phyloP scores from a whole-genome alignment of 768 basidiomycete species.

The Phanerochaete sordida region DNA sequence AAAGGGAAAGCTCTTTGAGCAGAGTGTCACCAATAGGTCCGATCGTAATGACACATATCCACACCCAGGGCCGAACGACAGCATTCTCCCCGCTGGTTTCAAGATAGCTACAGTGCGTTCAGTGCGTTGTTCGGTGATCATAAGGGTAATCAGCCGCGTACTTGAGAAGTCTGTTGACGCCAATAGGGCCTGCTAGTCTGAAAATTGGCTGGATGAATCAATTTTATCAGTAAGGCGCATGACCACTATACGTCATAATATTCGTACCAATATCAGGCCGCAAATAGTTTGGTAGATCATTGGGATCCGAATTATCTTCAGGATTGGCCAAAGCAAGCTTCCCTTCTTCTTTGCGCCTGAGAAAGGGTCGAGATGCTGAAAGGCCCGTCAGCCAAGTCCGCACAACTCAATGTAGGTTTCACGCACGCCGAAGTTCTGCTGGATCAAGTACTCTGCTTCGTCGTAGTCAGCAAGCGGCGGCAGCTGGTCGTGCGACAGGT shows the following conservation, averaged over 20 bases:
- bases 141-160: background rate
- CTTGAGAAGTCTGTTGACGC: constrained; percentile 7
- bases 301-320: background rate
- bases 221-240: too few relatives aligned
- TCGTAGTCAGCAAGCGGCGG: constrained; percentile 48
- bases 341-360: constrained; percentile 7
- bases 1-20: constrained; percentile 51
- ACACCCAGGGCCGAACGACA: constrained; percentile 62
- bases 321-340: background rate
- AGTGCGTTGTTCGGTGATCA: background rate
- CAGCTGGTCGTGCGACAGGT: constrained; percentile 37
- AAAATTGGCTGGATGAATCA: too few relatives aligned
- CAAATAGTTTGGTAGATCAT: background rate
- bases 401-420: background rate
- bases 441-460: constrained; percentile 25
- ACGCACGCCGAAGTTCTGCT: constrained; percentile 28
- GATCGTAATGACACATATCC: constrained; percentile 51
- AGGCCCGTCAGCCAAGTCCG: background rate
- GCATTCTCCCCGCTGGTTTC: constrained; percentile 49
- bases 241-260: too few relatives aligned
- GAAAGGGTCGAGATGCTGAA: constrained; percentile 1
- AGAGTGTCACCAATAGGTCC: constrained; percentile 44
- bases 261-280: background rate
- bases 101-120: constrained; percentile 41
- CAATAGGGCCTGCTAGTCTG: constrained; percentile 3